A percentile compares a stretch with the other conserved stretches of the same genome.
Evolutionary conservation across 169 alveolate species (phyloP).

Genomic region (Amoebophrya sp.): DNA sequence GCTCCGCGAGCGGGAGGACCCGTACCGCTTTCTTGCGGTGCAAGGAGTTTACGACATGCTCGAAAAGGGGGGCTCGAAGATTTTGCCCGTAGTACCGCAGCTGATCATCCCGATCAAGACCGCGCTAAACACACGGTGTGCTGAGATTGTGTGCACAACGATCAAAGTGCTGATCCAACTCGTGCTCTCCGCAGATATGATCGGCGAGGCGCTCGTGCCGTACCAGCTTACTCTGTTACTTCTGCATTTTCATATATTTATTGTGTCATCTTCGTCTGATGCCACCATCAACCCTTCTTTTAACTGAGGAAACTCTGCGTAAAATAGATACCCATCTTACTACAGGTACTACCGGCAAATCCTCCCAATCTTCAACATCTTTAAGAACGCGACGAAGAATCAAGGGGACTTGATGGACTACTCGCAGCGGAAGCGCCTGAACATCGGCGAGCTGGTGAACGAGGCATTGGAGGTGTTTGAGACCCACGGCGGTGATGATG

Average conservation of each 20-base stretch:
- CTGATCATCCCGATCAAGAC: slow-evolving; percentile 70
- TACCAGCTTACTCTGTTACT: no score
- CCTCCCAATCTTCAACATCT: slow-evolving; percentile 76
- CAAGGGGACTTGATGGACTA: slow-evolving; percentile 66
- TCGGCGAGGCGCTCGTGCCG: slow-evolving; percentile 86
- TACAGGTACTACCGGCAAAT: slow-evolving; percentile 72
- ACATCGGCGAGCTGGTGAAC: slow-evolving; percentile 67
- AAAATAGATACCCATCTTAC: neutral
- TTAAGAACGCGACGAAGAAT: slow-evolving; percentile 54
- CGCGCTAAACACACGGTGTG: slow-evolving; percentile 72
- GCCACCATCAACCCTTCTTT: no score
- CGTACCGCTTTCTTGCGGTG: slow-evolving; percentile 62
- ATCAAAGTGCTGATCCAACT: neutral
- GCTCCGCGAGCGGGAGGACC: slow-evolving; percentile 69
- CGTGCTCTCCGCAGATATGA: neutral
- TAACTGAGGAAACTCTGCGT: no score
- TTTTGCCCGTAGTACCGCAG: slow-evolving; percentile 75
- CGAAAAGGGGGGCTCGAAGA: slow-evolving; percentile 63
- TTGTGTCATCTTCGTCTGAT: no score
- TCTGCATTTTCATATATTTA: no score
- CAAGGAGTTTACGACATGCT: slow-evolving; percentile 57
- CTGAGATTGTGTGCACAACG: slow-evolving; percentile 42
- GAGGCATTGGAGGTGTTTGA: slow-evolving; percentile 76
- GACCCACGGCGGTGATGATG: slow-evolving; percentile 81
- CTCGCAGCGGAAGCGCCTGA: slow-evolving; percentile 44